phyloP scores from a whole-genome alignment of 2,329 filamentous ascomycete species.

The Aspergillus luchuensis region DNA sequence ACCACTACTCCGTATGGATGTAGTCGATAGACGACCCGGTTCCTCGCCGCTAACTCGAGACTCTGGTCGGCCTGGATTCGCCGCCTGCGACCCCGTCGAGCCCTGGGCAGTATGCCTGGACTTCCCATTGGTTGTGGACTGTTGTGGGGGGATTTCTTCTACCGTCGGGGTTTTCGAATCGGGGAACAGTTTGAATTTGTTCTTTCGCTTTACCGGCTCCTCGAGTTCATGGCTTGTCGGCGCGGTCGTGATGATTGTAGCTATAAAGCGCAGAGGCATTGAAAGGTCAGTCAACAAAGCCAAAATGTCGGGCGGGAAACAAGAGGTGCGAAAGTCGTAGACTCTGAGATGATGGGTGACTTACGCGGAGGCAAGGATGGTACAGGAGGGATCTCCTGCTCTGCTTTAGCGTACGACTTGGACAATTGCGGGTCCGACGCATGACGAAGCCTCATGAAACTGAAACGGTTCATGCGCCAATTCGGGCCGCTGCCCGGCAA shows the following conservation, averaged over 20 bases:
- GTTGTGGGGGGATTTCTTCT: slow-evolving; percentile 31
- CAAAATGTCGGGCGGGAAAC: neutral
- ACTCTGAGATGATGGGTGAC: slow-evolving; percentile 18
- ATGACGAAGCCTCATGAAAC: slow-evolving; percentile 81
- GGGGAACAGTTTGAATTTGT: slow-evolving; percentile 43
- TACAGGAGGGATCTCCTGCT: slow-evolving; percentile 54
- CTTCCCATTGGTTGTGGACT: slow-evolving; percentile 17
- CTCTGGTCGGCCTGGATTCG: slow-evolving; percentile 35
- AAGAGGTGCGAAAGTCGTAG: slow-evolving; percentile 4
- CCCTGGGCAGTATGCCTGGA: slow-evolving; percentile 27
- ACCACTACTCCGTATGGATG: slow-evolving; percentile 51
- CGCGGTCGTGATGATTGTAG: slow-evolving; percentile 85
- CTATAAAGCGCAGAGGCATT: slow-evolving; percentile 26
- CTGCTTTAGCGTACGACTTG: slow-evolving; percentile 66
- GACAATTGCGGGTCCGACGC: slow-evolving; percentile 91
- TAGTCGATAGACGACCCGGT: slow-evolving; percentile 53
- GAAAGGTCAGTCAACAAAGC: slow-evolving; percentile 19
- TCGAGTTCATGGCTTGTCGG: slow-evolving; percentile 69
- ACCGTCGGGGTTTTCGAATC: slow-evolving; percentile 37
- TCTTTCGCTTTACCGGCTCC: slow-evolving; percentile 43
- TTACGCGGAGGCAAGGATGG: slow-evolving; percentile 43
- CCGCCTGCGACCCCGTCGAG: slow-evolving; percentile 32
- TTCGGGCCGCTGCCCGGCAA: slow-evolving; percentile 27
- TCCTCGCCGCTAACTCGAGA: slow-evolving; percentile 64
- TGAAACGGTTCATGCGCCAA: slow-evolving; percentile 55